Conservation (phyloP, 116 monocot species). For the Papilionanthe hybrid region DNA sequence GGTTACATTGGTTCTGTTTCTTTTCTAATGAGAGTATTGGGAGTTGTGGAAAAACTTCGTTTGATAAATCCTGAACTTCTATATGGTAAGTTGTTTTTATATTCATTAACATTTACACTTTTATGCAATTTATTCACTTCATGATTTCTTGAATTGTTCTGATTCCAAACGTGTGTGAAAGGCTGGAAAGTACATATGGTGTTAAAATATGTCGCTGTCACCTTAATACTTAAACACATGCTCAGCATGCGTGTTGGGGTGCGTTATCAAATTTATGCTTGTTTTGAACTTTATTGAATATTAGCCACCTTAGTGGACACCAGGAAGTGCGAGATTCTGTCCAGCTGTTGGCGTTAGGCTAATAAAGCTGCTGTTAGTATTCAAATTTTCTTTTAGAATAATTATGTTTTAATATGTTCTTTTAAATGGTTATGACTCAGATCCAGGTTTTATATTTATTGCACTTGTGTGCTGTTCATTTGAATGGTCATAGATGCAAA, state of each 20-base stretch:
- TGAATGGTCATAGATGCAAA: neutral
- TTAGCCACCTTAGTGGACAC: neutral
- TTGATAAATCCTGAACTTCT: slow-evolving; percentile 77
- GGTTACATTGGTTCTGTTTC: slow-evolving; percentile 98
- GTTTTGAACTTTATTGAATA: too few relatives aligned
- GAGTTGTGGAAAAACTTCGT: slow-evolving; percentile 86
- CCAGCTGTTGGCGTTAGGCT: neutral
- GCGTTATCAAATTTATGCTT: too few relatives aligned
- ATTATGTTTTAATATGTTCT: neutral
- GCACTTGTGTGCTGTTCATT: neutral
- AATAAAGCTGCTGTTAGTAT: neutral
- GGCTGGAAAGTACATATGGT: neutral
- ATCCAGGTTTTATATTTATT: neutral
- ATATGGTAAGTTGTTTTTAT: slow-evolving; percentile 55
- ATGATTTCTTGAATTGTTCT: neutral
- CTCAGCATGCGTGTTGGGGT: too few relatives aligned
- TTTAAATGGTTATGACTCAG: neutral
- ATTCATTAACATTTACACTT: neutral
- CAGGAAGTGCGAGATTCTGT: neutral
- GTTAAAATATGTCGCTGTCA: neutral
- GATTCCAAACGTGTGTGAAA: neutral
- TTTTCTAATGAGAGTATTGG: slow-evolving; percentile 65
- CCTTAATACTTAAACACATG: neutral
- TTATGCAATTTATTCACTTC: neutral
- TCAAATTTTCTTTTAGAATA: neutral